A percentile compares a stretch with the other conserved stretches of the same genome.
Evolutionary conservation across 2,329 filamentous ascomycete genomes (phyloP).

Genomic region (Teratosphaeriaceae sp.): DNA sequence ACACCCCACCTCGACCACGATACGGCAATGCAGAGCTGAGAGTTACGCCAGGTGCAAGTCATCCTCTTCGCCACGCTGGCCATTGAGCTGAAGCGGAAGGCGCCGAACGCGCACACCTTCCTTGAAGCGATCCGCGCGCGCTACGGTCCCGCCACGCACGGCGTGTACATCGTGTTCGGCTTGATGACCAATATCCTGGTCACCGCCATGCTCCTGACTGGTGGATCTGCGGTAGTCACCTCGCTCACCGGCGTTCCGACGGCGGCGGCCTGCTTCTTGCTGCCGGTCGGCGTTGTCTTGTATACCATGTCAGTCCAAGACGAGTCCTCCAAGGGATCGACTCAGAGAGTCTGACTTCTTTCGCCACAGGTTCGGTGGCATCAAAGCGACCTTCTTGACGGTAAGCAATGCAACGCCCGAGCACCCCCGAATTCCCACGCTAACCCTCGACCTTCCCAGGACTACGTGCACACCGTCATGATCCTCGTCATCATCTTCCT

Average conservation of each 20-base stretch:
- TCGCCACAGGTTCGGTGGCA: slow-evolving; percentile 21
- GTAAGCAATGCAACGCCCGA: background rate
- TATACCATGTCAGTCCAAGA: no score
- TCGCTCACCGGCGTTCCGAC: slow-evolving; percentile 20
- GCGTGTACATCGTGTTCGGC: slow-evolving; percentile 69
- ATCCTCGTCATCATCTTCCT: slow-evolving; percentile 19
- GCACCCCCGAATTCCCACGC: background rate
- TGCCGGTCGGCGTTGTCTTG: slow-evolving; percentile 22
- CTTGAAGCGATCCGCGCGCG: slow-evolving; percentile 76
- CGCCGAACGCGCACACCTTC: slow-evolving; percentile 57
- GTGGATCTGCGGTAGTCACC: slow-evolving; percentile 15
- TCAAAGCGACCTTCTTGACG: slow-evolving; percentile 19
- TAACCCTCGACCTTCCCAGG: slow-evolving; percentile 7
- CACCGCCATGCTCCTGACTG: slow-evolving; percentile 12
- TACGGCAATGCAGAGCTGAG: background rate
- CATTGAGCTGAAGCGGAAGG: slow-evolving; percentile 80
- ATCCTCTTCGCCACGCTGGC: slow-evolving; percentile 84
- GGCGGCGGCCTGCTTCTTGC: slow-evolving; percentile 17
- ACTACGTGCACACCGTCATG: slow-evolving; percentile 22
- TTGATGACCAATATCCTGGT: slow-evolving; percentile 1
- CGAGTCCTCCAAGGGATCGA: no score
- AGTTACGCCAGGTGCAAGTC: slow-evolving; percentile 56
- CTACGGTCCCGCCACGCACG: slow-evolving; percentile 66
- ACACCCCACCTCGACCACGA: no score
- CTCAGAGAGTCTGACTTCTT: no score